Base-by-base conservation (phyloP, 2,329 filamentous ascomycete genomes). In the Stemphylium lycopersici region DNA sequence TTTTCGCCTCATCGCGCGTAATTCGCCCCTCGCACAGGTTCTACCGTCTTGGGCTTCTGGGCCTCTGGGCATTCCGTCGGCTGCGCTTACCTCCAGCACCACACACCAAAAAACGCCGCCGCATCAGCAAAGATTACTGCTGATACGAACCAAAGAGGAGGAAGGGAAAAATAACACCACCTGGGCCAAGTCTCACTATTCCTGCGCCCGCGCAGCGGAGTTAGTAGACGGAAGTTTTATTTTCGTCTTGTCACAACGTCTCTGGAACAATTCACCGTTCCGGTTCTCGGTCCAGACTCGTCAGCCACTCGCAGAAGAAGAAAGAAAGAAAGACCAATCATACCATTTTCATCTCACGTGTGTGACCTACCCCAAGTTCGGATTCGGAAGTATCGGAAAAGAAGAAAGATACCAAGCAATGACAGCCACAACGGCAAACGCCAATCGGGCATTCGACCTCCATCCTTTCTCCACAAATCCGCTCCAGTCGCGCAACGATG, bases 401-500 rank as follows among this genome's bases (percentile, higher is more conserved):
- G 22, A 42, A 18, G n/a, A 37, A 32, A 20, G 53, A 61, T 16
- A 36, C 67, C 37, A 16, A 33, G 12, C 11, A 7, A 48, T 71
- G 70, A 62, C 69, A 20, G 67, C 69, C 34, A 65, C 68, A 53
- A 59, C 67, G 12, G 72, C 77, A 26, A 71, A 70, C 66, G 67
- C 69, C 52, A 80, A 80, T 53, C 76, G 77, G 52, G 66, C 78
- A 31, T 77, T 75, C 52, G 61, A 71, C 44, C 63, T 74, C 39
- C 77, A 79, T 55, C 68, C 76, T 40, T 79, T 79, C 67, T 76
- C 73, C 58, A 68, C 69, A 52, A 80, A 79, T 64, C 73, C 75
- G 5, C 64, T 80, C 48, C 66, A 64, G 40, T 71, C 72, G 8
- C 67, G 78, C 55, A 67, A 75, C 13, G 76, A 80, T 72, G 75